Conservation (phyloP, 768 basidiomycete genomes). For the Cystobasidium tubakii region DNA sequence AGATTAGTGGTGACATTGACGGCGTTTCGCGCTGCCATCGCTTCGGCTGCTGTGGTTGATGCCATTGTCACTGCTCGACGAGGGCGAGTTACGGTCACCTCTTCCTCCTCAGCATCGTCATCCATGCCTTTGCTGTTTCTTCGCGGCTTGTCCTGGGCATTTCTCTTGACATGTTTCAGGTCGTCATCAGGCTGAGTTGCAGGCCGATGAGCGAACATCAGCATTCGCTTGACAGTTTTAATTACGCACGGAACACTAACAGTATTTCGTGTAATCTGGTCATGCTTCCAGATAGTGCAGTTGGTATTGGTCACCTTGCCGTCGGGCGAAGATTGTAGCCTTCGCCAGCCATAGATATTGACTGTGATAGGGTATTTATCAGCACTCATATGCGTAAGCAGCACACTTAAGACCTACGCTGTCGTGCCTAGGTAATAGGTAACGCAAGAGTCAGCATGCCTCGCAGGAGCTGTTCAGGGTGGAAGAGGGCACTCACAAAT, state of each 20-base stretch:
- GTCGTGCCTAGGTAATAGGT: not conserved
- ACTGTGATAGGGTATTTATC: not conserved
- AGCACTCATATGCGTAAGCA: not conserved
- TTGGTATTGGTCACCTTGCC: conserved; percentile 1
- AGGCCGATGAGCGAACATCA: not conserved
- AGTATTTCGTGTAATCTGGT: conserved; percentile 12
- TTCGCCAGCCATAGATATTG: conserved; percentile 30
- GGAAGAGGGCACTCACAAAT: conserved; percentile 22
- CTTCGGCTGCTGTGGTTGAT: not conserved
- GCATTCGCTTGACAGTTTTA: not conserved
- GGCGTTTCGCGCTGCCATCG: conserved; percentile 2
- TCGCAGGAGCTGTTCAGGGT: no score
- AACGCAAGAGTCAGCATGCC: no score
- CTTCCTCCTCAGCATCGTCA: not conserved
- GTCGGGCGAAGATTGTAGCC: conserved; percentile 9
- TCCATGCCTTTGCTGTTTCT: not conserved
- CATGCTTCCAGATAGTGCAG: conserved; percentile 27
- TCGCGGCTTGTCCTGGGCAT: conserved; percentile 24
- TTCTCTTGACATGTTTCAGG: conserved; percentile 28
- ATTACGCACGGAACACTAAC: conserved; percentile 3
- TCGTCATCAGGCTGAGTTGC: conserved; percentile 12
- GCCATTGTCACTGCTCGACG: not conserved
- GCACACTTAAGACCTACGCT: not conserved
- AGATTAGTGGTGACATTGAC: not conserved
- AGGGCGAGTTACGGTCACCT: not conserved